Percentiles rank a stretch among this genome's conserved stretches.
phyloP scores from a whole-genome alignment of 306 rosid species.

The Echinosophora koreensis region DNA sequence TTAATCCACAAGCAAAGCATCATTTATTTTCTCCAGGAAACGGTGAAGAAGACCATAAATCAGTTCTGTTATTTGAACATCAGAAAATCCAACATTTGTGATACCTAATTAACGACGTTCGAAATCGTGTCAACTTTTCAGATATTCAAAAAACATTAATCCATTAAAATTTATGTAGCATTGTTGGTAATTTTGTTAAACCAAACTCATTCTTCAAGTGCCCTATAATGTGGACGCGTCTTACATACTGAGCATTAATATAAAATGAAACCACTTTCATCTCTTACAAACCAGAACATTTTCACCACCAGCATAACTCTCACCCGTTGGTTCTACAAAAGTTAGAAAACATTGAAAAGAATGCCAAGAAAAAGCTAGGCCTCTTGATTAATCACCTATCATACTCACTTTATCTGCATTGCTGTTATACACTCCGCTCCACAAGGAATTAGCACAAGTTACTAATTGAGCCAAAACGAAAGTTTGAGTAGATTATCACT shows the following conservation, averaged over 20 bases:
- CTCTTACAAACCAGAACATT: constrained; percentile 27
- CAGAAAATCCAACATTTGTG: no score
- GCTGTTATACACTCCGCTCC: constrained; percentile 10
- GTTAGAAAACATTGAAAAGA: background rate
- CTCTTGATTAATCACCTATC: background rate
- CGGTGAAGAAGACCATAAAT: background rate
- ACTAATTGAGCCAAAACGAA: constrained; percentile 1
- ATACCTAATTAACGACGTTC: no score
- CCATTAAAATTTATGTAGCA: background rate
- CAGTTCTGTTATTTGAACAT: no score
- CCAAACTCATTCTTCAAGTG: constrained; percentile 6
- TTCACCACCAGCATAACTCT: constrained; percentile 19
- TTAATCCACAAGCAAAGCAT: constrained; percentile 28
- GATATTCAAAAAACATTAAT: no score
- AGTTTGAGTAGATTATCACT: constrained; percentile 6
- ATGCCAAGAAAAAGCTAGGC: background rate
- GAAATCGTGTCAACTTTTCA: no score
- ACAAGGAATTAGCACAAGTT: constrained; percentile 8
- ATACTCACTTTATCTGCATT: constrained; percentile 23
- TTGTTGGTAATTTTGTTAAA: background rate
- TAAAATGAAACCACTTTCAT: constrained; percentile 8
- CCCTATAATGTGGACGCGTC: constrained; percentile 16
- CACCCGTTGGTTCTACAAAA: background rate
- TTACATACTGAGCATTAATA: constrained; percentile 8
- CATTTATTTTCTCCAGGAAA: constrained; percentile 37